Evolutionary conservation across 2,329 filamentous ascomycete species (phyloP), one percentile per base, ranked within the genome.

Genomic region (Hymenotorrendiella dingleyae): DNA sequence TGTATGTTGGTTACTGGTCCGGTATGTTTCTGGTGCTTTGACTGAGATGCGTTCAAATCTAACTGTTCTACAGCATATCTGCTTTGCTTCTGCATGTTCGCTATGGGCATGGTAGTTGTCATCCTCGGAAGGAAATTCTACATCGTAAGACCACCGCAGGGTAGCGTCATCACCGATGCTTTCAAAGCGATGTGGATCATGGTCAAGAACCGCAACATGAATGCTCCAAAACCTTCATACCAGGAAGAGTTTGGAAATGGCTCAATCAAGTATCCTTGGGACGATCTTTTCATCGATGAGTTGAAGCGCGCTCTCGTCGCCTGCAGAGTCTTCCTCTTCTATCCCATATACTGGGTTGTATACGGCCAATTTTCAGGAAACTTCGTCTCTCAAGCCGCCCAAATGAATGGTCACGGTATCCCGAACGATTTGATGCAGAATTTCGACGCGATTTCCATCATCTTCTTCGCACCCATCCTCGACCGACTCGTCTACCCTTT

Each of bases 281-380:
- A 50, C 46, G 86, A 91, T 54, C 78, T 76, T 38, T 90, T 84
- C 82, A 80, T 87, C 38, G 76, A 78, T 54, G 79, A 85, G 52
- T 72, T 82, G 11, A 68, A 69, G 42, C 78, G 81, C 56, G 69
- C 43, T 63, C 70, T 57, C 64, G 67, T 54, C 54, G 82, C 81
- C 43, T 85, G 82, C 67, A 71, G 76, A 49, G 47, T 54, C 1
- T 56, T 54, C 10, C n/a, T 79, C 48, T 87, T 82, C 69, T 74
- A 80, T 43, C 82, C 83, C 29, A 72, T 80, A 50, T 79, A 76
- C 64, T 78, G 74, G 49, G 39, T 82, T 84, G 56, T 78, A 2
- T 51, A 54, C 42, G 39, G 36, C 82, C 64, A 76, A 74, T 40
- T 75, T 70, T 62, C 85, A 82, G 65, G 73, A 83, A 52, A 76